These are phyloP conservation scores for Fusarium pilosicola DNA, from an alignment of 2,329 filamentous ascomycete genomes.

Conservation along the genomic window DNA sequence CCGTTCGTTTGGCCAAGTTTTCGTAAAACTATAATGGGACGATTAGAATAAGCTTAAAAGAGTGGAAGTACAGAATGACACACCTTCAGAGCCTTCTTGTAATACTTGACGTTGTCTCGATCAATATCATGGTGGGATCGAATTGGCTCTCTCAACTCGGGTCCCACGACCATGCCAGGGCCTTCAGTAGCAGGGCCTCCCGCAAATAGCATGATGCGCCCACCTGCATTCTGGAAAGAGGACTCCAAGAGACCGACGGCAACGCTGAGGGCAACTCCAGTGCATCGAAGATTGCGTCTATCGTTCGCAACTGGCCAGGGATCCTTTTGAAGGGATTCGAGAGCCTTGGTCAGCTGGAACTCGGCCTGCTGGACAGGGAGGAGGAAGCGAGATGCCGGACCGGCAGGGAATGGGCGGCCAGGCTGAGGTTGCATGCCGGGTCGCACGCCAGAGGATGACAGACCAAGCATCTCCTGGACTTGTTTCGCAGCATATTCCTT, in stretches of 20 bases:
- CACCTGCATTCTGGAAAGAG: slow-evolving; percentile 94
- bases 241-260: slow-evolving; percentile 92
- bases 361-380: slow-evolving; percentile 95
- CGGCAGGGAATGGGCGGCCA: slow-evolving; percentile 78
- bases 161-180: slow-evolving; percentile 94
- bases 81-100: slow-evolving; percentile 98
- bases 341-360: slow-evolving; percentile 94
- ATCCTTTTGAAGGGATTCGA: slow-evolving; percentile 95
- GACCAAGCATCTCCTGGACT: slow-evolving; percentile 98
- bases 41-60: slow-evolving; percentile 40
- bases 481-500: slow-evolving; percentile 99
- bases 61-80: slow-evolving; percentile 24
- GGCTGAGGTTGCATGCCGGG: slow-evolving; percentile 79
- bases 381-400: slow-evolving; percentile 88
- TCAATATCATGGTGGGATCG: slow-evolving; percentile 99
- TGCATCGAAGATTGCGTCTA: slow-evolving; percentile 88
- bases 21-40: slow-evolving; percentile 80
- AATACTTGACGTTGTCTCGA: slow-evolving; percentile 98
- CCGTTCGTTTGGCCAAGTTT: slow-evolving; percentile 88
- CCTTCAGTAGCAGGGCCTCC: slow-evolving; percentile 96
- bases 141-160: slow-evolving; percentile 94
- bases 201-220: slow-evolving; percentile 96
- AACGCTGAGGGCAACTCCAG: slow-evolving; percentile 95
- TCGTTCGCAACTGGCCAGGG: slow-evolving; percentile 98
- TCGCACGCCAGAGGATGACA: slow-evolving; percentile 76